phyloP scores from a whole-genome alignment of 2,329 filamentous ascomycete genomes.

The Phyllosticta citrichinensis region DNA sequence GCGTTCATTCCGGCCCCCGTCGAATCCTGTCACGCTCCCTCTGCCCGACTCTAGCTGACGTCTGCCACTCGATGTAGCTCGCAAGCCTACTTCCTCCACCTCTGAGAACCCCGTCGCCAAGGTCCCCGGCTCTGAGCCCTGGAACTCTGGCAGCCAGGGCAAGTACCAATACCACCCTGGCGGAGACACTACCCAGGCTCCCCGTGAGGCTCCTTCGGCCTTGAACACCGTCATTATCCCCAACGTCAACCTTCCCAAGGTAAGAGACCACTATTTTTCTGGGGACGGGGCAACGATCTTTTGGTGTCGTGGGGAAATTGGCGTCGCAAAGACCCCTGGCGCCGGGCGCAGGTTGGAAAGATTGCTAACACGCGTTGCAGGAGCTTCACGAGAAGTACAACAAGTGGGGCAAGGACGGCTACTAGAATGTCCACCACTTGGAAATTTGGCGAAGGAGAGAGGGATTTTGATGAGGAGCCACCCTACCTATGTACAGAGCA shows the following conservation, averaged over 20 bases:
- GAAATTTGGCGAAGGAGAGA: conserved; percentile 1
- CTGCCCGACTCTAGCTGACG: not conserved
- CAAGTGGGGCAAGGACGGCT: conserved; percentile 99
- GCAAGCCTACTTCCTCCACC: conserved; percentile 73
- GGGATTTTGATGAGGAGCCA: not conserved
- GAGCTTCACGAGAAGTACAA: conserved; percentile 94
- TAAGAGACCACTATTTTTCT: conserved; percentile 5
- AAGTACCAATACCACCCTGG: conserved; percentile 64
- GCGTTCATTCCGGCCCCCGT: conserved; percentile 20
- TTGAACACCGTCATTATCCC: conserved; percentile 92
- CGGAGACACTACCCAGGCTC: conserved; percentile 63
- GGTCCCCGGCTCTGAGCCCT: conserved; percentile 73
- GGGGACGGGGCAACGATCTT: not conserved
- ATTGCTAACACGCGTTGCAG: conserved; percentile 34
- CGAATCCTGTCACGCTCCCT: not conserved
- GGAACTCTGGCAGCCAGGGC: conserved; percentile 58
- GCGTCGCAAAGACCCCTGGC: not conserved
- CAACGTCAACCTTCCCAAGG: conserved; percentile 82
- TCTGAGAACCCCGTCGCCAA: conserved; percentile 72
- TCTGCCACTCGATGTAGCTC: conserved; percentile 44
- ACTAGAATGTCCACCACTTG: conserved; percentile 28
- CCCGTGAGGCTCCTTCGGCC: conserved; percentile 87
- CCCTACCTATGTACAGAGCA: conserved; percentile 6
- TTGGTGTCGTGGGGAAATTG: not conserved
- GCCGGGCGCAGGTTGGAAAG: not conserved